Evolutionary conservation across 164 flowering plant species (phyloP).

Genomic region (Sedum album): DNA sequence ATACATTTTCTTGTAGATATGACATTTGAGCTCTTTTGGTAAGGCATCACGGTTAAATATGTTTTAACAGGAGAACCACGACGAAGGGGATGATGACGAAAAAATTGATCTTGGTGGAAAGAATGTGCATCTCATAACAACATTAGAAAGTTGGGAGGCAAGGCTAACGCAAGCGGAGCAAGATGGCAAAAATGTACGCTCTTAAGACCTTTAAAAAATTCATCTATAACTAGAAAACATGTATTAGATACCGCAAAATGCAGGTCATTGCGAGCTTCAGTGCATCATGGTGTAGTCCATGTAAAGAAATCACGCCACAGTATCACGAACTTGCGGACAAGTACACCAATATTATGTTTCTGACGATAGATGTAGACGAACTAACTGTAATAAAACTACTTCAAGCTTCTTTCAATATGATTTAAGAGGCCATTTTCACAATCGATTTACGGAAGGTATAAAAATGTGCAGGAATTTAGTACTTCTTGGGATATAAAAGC

Average conservation of each 20-base stretch:
- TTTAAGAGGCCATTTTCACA: background rate
- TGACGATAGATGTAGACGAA: slow-evolving; percentile 73
- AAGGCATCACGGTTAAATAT: background rate
- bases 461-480: slow-evolving; percentile 60
- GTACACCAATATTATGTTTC: slow-evolving; percentile 45
- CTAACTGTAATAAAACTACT: slow-evolving; percentile 43
- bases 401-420: background rate
- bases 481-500: slow-evolving; percentile 75
- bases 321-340: slow-evolving; percentile 60
- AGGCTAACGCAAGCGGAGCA: slow-evolving; percentile 47
- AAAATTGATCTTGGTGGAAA: slow-evolving; percentile 26
- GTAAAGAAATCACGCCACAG: slow-evolving; percentile 51
- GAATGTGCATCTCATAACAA: slow-evolving; percentile 44
- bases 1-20: background rate
- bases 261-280: slow-evolving; percentile 85
- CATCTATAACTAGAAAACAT: background rate
- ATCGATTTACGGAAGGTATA: background rate
- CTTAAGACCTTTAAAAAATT: background rate
- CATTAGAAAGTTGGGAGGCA: slow-evolving; percentile 48
- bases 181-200: slow-evolving; percentile 45
- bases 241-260: background rate
- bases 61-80: background rate
- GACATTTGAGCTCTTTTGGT: background rate
- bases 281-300: slow-evolving; percentile 86
- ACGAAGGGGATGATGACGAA: slow-evolving; percentile 12